phyloP scores from a whole-genome alignment of 768 basidiomycete genomes.

The Podaxis sp. region DNA sequence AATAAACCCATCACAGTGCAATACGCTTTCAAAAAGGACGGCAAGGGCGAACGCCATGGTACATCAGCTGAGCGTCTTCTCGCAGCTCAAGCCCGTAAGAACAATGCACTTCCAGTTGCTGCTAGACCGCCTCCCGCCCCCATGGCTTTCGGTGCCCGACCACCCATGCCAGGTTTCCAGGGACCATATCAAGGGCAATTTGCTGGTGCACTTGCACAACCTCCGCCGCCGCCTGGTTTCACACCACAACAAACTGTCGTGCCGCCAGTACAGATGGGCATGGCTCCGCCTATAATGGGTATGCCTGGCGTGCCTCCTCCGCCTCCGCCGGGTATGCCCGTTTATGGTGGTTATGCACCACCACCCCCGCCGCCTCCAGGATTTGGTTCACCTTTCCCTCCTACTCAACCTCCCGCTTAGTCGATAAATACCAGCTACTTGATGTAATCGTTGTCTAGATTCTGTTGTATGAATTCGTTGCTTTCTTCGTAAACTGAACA shows the following conservation, averaged over 20 bases:
- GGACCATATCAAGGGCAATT: slow-evolving; percentile 90
- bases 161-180: slow-evolving; percentile 66
- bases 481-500: neutral
- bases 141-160: slow-evolving; percentile 64
- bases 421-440: neutral
- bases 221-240: slow-evolving; percentile 79
- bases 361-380: slow-evolving; percentile 62
- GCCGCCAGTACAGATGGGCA: slow-evolving; percentile 43
- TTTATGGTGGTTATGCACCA: slow-evolving; percentile 22
- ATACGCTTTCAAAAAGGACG: slow-evolving; percentile 99
- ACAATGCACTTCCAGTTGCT: slow-evolving; percentile 81
- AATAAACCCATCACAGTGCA: slow-evolving; percentile 97
- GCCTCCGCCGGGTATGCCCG: slow-evolving; percentile 26
- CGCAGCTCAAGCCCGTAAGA: slow-evolving; percentile 92
- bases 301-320: slow-evolving; percentile 23
- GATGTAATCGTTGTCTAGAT: neutral
- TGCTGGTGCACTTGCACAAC: slow-evolving; percentile 80
- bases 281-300: slow-evolving; percentile 28
- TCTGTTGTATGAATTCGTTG: slow-evolving; percentile 3
- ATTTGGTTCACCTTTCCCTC: slow-evolving; percentile 48
- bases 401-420: slow-evolving; percentile 25
- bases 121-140: slow-evolving; percentile 74
- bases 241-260: slow-evolving; percentile 67
- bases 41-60: slow-evolving; percentile 96
- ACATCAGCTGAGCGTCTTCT: slow-evolving; percentile 95